Evolutionary conservation across 148 eudicot species (phyloP), one percentile per base, ranked within the genome.

Genomic region (Linanthus parryae): DNA sequence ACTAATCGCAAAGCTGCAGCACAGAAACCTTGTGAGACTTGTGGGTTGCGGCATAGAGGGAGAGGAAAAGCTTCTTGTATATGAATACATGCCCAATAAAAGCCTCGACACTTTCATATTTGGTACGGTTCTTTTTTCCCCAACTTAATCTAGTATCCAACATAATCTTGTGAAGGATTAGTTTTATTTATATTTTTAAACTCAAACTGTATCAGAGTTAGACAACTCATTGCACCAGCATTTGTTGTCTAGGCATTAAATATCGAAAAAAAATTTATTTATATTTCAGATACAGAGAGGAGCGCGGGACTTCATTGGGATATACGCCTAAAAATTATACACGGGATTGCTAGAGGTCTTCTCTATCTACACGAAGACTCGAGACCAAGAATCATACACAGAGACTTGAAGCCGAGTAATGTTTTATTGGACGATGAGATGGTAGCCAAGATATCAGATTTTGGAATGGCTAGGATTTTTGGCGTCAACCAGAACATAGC

Each of bases 61-160:
- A 27, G 63, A 61, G 1, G 79, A 78, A 17, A 67, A 54, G 70
- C 46, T 78, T 23, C 83, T 78, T 1, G 65, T 78, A 7, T 78
- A 70, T 20, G 71, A 73, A 54, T 73, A 58, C 19, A 45, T 73
- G 47, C 56, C 62, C 5, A 67, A 78, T 56, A 67, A 70, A 44
- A 70, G 76, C 51, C 69, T 77, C 21, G 65, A 73, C 44, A 29
- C 56, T 31, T 73, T 66, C 19, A 50, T 73, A 24, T 68, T 68
- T 34, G 64, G 73, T 68, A 41, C 9, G 46, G 1, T 22, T 4
- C n/a, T 3, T 6, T 11, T 3, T 7, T 27, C 20, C 16, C 31
- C 5, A 16, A 20, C 19, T 16, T 7, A 44, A 16, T 47, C 7
- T 47, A 24, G 5, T 25, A 21, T 18, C 0, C 53, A 48, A 14